These are phyloP conservation scores for Syzygium jambos DNA, from an alignment of 345 rosid species.

Conservation along the genomic window DNA sequence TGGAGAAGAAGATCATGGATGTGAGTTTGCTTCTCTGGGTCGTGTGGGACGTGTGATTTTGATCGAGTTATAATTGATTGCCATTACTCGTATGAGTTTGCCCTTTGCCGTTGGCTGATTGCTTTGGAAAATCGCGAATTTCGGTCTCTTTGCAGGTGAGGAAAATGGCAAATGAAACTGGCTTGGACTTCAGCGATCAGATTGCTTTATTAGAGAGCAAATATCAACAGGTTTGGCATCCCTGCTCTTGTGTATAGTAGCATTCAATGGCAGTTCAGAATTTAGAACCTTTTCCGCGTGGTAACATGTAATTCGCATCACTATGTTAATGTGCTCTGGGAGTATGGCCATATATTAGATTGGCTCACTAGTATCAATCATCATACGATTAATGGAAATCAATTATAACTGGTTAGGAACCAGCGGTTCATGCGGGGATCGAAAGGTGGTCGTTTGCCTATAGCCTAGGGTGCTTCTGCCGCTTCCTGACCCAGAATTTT, in stretches of 20 bases:
- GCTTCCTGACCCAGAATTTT: background rate
- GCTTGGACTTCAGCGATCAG: slow-evolving; percentile 87
- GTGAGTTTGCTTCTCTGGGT: slow-evolving; percentile 17
- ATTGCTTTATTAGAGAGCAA: slow-evolving; percentile 70
- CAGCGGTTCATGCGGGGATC: background rate
- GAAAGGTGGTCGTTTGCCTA: background rate
- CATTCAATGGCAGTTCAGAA: too few species aligned
- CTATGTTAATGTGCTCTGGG: background rate
- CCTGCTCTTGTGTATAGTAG: background rate
- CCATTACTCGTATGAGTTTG: too few species aligned
- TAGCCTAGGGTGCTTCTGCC: background rate
- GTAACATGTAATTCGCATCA: background rate
- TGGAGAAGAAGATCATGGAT: slow-evolving; percentile 80
- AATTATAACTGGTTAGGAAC: background rate
- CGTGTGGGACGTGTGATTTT: background rate
- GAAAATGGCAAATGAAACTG: slow-evolving; percentile 90
- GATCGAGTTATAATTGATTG: too few species aligned
- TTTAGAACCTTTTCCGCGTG: background rate
- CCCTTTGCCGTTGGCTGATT: background rate
- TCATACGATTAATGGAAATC: background rate
- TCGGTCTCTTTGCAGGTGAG: slow-evolving; percentile 41
- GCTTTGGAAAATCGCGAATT: background rate
- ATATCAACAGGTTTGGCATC: slow-evolving; percentile 54
- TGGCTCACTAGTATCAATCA: background rate
- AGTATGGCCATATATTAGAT: background rate